Percentiles rank a stretch among this genome's conserved stretches.
Conservation (phyloP, 202 grass and related monocot species). For the Zoysia matrella region DNA sequence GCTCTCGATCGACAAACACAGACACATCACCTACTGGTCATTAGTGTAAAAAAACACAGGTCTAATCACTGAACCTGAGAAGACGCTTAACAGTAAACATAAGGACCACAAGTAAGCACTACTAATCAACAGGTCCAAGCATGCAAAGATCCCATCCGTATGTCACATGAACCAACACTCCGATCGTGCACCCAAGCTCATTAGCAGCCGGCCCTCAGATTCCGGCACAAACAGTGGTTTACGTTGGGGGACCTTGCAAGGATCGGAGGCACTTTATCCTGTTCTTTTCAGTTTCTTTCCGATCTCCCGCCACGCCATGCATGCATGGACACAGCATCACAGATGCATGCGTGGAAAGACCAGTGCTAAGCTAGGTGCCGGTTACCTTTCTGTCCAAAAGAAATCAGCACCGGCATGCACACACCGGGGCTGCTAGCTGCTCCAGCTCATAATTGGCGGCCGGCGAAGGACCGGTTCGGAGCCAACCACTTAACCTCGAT, state of each 20-base stretch:
- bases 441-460: slow-evolving; percentile 9
- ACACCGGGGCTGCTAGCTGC: background rate
- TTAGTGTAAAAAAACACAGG: too few species aligned
- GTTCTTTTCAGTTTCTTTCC: background rate
- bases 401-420: slow-evolving; percentile 24
- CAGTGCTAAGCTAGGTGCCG: background rate
- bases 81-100: too few species aligned
- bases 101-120: too few species aligned
- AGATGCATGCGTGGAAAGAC: slow-evolving; percentile 33
- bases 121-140: too few species aligned
- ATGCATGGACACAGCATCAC: background rate
- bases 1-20: background rate
- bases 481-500: slow-evolving; percentile 34
- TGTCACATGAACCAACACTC: too few species aligned
- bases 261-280: background rate
- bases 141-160: too few species aligned
- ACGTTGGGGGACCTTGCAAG: slow-evolving; percentile 21
- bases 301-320: background rate
- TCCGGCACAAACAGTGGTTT: background rate
- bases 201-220: too few species aligned
- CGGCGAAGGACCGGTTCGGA: slow-evolving; percentile 2
- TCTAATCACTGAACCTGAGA: too few species aligned
- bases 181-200: too few species aligned
- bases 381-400: slow-evolving; percentile 17
- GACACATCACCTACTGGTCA: too few species aligned